Conservation (phyloP, 169 alveolate species). For the Plasmodium relictum region DNA sequence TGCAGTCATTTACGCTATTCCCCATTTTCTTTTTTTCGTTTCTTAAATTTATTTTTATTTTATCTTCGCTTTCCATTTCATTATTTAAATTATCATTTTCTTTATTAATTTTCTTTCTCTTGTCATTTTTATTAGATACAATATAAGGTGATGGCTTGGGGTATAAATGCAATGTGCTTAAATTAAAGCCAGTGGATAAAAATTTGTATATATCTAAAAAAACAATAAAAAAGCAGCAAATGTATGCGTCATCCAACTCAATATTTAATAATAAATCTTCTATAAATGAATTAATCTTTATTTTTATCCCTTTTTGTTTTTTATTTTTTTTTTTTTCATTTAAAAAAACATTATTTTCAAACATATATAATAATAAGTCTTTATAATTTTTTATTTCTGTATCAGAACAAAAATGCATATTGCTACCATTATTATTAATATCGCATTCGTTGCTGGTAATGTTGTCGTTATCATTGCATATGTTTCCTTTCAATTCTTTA, state of each 20-base stretch:
- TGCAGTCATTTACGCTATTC: background rate
- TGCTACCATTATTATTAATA: background rate
- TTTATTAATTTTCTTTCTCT: conserved; percentile 21
- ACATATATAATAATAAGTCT: conserved; percentile 42
- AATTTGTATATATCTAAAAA: conserved; percentile 73
- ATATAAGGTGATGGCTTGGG: conserved; percentile 78
- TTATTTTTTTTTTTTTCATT: conserved; percentile 63
- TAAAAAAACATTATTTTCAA: conserved; percentile 71
- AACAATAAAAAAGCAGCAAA: conserved; percentile 65
- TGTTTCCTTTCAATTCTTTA: background rate
- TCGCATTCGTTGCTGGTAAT: background rate
- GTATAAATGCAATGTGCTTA: conserved; percentile 76
- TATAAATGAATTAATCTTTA: conserved; percentile 72
- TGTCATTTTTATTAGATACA: conserved; percentile 31
- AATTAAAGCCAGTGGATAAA: conserved; percentile 49
- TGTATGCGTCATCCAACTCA: conserved; percentile 77
- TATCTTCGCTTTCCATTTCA: background rate
- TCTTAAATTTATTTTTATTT: background rate
- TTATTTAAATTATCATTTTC: background rate
- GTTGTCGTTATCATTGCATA: background rate
- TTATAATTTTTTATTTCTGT: conserved; percentile 26
- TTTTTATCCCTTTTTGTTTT: conserved; percentile 76
- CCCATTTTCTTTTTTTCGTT: background rate
- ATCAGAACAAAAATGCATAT: background rate
- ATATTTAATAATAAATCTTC: conserved; percentile 63